Conservation (phyloP, 2,329 filamentous ascomycete genomes). For the Coleophoma crateriformis region DNA sequence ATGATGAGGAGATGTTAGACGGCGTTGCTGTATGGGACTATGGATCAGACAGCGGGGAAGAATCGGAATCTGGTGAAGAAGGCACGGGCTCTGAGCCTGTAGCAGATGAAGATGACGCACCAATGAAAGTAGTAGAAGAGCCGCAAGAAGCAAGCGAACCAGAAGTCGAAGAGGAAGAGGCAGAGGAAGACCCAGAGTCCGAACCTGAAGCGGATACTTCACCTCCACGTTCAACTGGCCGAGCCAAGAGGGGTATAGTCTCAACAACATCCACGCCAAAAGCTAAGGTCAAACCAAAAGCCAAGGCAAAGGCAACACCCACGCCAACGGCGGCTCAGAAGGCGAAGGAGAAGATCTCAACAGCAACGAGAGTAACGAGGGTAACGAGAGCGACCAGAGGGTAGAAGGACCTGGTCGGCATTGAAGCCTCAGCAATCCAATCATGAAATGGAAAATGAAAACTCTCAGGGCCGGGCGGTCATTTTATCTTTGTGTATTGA, state of each 20-base stretch:
- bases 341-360: neutral
- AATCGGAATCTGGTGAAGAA: constrained; percentile 19
- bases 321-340: neutral
- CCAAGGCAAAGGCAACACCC: constrained; percentile 4
- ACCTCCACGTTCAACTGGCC: constrained; percentile 8
- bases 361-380: neutral
- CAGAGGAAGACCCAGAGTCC: neutral
- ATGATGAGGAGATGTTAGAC: constrained; percentile 30
- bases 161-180: constrained; percentile 6
- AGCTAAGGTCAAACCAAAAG: constrained; percentile 9
- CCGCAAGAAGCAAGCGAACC: constrained; percentile 7
- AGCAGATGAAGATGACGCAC: constrained; percentile 17
- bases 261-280: constrained; percentile 1
- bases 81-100: constrained; percentile 21
- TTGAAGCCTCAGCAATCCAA: neutral
- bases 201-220: constrained; percentile 3
- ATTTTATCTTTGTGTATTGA: no score
- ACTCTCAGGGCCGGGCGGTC: no score
- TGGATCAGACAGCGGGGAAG: constrained; percentile 31
- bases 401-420: neutral
- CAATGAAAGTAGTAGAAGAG: constrained; percentile 10
- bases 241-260: constrained; percentile 3
- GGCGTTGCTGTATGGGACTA: constrained; percentile 28
- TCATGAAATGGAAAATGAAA: no score
- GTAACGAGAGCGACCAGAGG: neutral